phyloP scores from a whole-genome alignment of 345 rosid genomes.

The Mallotus nudiflorus region DNA sequence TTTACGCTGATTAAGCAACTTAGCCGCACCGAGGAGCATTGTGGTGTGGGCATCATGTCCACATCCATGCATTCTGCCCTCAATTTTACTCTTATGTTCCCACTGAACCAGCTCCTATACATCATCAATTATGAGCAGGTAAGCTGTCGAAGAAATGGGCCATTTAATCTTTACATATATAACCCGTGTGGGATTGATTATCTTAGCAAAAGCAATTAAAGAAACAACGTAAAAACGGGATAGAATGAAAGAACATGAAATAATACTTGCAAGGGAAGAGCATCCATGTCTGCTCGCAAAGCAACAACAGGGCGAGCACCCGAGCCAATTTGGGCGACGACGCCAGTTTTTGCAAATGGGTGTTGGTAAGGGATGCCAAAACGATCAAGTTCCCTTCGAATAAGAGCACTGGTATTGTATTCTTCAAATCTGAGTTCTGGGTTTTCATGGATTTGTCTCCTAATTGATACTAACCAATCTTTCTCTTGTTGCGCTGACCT shows the following conservation, averaged over 20 bases:
- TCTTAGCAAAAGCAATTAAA: neutral
- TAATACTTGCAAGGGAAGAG: conserved; percentile 61
- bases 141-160: too few relatives aligned
- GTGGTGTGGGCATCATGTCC: conserved; percentile 87
- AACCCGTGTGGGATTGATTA: too few relatives aligned
- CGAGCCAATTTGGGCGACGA: conserved; percentile 69
- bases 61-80: conserved; percentile 85
- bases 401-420: conserved; percentile 69
- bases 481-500: conserved; percentile 45
- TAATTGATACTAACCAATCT: conserved; percentile 59
- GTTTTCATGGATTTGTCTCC: conserved; percentile 79
- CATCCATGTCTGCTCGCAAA: conserved; percentile 89
- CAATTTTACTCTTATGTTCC: conserved; percentile 79
- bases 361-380: conserved; percentile 56
- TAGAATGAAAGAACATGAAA: neutral
- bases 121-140: neutral
- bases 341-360: conserved; percentile 72
- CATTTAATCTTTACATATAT: too few relatives aligned
- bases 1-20: conserved; percentile 69
- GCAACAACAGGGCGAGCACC: conserved; percentile 75
- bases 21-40: conserved; percentile 93
- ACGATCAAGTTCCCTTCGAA: conserved; percentile 58
- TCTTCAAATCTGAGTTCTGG: conserved; percentile 79
- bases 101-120: conserved; percentile 77
- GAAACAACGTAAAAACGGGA: neutral